phyloP scores from a whole-genome alignment of 139 green algal species.

The Volvox africanus region DNA sequence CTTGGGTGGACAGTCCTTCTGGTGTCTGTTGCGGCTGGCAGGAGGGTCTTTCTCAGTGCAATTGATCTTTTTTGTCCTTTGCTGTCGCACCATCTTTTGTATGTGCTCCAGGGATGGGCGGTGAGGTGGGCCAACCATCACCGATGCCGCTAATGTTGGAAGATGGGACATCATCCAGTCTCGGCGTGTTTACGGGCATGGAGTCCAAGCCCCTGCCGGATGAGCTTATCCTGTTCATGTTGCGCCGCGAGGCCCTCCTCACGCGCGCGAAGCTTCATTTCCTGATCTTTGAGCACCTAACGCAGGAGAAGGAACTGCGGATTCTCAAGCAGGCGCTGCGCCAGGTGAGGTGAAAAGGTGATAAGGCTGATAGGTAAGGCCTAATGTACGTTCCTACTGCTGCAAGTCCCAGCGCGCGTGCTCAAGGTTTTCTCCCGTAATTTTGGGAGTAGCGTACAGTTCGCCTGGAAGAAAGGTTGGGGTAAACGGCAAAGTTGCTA shows the following conservation, averaged over 20 bases:
- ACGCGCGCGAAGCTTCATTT: constrained; percentile 87
- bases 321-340: constrained; percentile 72
- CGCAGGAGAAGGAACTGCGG: constrained; percentile 65
- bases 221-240: constrained; percentile 74
- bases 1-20: no score
- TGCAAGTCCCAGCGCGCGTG: no score
- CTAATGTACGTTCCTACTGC: no score
- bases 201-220: constrained; percentile 64
- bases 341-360: constrained; percentile 58
- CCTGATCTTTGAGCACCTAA: constrained; percentile 76
- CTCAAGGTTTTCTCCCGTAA: no score
- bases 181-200: background rate
- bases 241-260: constrained; percentile 83
- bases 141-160: constrained; percentile 1
- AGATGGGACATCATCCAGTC: constrained; percentile 6
- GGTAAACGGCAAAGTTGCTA: no score
- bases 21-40: no score
- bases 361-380: no score
- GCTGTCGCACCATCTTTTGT: no score
- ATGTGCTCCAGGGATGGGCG: background rate
- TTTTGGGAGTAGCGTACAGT: no score
- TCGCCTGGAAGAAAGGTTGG: no score
- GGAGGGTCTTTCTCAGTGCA: no score
- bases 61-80: no score
- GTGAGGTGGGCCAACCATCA: background rate